Evolutionary conservation across 1,284 basidiomycete genomes (phyloP).

Genomic region (Leccinum griseonigrum): DNA sequence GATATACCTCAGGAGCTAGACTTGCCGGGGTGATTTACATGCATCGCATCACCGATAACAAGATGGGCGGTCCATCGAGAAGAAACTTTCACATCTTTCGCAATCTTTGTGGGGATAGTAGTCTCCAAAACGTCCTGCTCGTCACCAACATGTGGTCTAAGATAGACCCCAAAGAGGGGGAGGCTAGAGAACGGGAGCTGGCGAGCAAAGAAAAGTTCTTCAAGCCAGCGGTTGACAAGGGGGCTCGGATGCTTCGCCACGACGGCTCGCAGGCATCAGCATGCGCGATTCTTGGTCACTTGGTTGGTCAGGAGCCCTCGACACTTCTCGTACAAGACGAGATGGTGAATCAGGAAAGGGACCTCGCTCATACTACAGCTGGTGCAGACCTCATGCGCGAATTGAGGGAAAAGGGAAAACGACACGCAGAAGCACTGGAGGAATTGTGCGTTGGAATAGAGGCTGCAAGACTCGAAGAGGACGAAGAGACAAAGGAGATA

Average conservation of each 20-base stretch:
- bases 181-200: slow-evolving; percentile 35
- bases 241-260: slow-evolving; percentile 38
- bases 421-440: slow-evolving; percentile 33
- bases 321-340: slow-evolving; percentile 40
- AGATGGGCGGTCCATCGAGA: slow-evolving; percentile 46
- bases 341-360: slow-evolving; percentile 37
- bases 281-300: slow-evolving; percentile 29
- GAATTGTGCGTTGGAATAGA: slow-evolving; percentile 35
- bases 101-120: slow-evolving; percentile 47
- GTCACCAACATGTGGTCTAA: slow-evolving; percentile 51
- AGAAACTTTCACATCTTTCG: slow-evolving; percentile 49
- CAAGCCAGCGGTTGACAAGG: slow-evolving; percentile 38
- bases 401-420: slow-evolving; percentile 30
- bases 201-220: slow-evolving; percentile 39
- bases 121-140: slow-evolving; percentile 44
- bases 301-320: slow-evolving; percentile 29
- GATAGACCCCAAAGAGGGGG: slow-evolving; percentile 31
- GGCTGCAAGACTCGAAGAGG: slow-evolving; percentile 32
- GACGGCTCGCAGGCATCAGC: slow-evolving; percentile 33
- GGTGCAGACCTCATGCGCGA: slow-evolving; percentile 37
- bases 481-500: slow-evolving; percentile 34
- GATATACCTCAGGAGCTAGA: slow-evolving; percentile 36
- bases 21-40: slow-evolving; percentile 52
- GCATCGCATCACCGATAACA: slow-evolving; percentile 50
- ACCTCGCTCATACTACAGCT: slow-evolving; percentile 38